Conservation (phyloP, 2,329 filamentous ascomycete genomes). For the Helotiales sp. region DNA sequence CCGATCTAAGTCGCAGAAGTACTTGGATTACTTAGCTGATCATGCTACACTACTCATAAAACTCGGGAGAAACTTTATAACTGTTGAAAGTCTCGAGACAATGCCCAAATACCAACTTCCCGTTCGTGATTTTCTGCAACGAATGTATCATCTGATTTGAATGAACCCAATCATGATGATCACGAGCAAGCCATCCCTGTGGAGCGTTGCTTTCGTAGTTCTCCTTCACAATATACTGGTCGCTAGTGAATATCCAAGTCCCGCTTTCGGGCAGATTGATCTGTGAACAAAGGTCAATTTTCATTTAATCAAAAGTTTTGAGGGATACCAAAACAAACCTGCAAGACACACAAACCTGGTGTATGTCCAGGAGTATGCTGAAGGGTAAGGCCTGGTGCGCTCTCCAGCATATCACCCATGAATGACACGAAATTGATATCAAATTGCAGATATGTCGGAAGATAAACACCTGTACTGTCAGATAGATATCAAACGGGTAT, state of each 20-base stretch:
- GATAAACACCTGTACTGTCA: conserved; percentile 38
- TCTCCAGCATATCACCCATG: conserved; percentile 35
- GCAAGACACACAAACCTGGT: conserved; percentile 15
- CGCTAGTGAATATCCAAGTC: conserved; percentile 42
- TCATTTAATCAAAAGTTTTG: too few species aligned
- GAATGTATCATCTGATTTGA: conserved; percentile 37
- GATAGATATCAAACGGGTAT: too few species aligned
- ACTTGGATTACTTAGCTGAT: too few species aligned
- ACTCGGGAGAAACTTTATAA: too few species aligned
- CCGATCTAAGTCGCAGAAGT: too few species aligned
- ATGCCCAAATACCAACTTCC: conserved; percentile 15
- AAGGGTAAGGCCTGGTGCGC: conserved; percentile 37
- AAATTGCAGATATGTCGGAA: conserved; percentile 37
- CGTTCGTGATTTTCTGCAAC: conserved; percentile 29
- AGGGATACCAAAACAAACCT: too few species aligned
- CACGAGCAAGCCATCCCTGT: conserved; percentile 39
- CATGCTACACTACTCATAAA: too few species aligned
- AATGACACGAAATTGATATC: conserved; percentile 44
- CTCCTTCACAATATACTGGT: conserved; percentile 42
- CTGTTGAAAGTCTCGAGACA: conserved; percentile 26
- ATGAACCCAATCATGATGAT: conserved; percentile 40
- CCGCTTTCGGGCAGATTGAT: conserved; percentile 23
- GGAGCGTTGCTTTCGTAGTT: conserved; percentile 39
- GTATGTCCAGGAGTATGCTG: conserved; percentile 14
- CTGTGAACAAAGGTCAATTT: too few species aligned